Evolutionary conservation across 148 eudicot species (phyloP), one percentile per base, ranked within the genome.

Genomic region (Rheum nobile): DNA sequence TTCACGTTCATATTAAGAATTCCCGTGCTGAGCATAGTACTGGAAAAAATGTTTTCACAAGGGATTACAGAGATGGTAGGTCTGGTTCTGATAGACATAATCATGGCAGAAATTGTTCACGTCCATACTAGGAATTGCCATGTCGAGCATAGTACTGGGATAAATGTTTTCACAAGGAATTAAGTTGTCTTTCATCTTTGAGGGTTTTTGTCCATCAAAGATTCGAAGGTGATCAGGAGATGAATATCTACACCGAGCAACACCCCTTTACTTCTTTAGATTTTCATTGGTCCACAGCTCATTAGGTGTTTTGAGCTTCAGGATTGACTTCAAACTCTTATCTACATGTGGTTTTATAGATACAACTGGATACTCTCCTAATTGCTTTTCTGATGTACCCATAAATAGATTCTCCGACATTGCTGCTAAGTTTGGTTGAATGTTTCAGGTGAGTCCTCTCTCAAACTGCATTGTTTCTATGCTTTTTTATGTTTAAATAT

Each of bases 91-190:
- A 90, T 67, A 83, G 96, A 72, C 79, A 89, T 77, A 78, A 81
- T 78, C 82, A 85, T 75, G 86, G 95, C 35, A 92, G 97, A 46
- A 91, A 88, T 73, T 91, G 98, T 35, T 85, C 98, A 4, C 95
- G 91, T 4, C 98, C 98, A 72, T 37, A 37, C 6, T 37, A 37
- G 6, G 39, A 37, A 37, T 37, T 37, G 6, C 39, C 39, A 37
- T 37, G 39, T 6, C 4, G 39, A 37, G 39, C 39, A 37, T 82
- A 34, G 21, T 28, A 22, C 16, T 73, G 6, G 6, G 75, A 78
- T 78, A 77, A 78, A 37, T 37, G 39, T 37, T 75, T 82, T 77
- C 80, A 39, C 78, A 81, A 84, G 86, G 86, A 94, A 97, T 97
- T 91, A 96, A 96, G 85, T 85, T 37, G 82, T 83, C 83, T n/a